Evolutionary conservation across 768 basidiomycete genomes (phyloP), one percentile per base, ranked within the genome.

Genomic region (Boletus insuetus): DNA sequence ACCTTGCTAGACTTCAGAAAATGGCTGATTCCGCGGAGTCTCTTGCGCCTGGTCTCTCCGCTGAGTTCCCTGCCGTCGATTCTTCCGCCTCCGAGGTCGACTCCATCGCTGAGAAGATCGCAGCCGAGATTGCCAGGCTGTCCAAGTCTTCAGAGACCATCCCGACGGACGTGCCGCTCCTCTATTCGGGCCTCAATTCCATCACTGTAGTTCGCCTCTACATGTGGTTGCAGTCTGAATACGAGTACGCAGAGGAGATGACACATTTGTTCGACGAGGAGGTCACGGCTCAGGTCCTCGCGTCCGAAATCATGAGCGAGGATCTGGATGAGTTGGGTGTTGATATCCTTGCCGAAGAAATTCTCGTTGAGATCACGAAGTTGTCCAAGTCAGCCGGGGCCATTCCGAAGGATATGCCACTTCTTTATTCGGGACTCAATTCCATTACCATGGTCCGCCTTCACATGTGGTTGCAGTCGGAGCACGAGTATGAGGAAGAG

Each of bases 161-260:
- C 31, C 62, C 65, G 12, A 64, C 62, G 44, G 69, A 73, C 58
- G 62, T 60, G 31, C 67, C 74, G 2, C 65, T 75, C 26, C 61
- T 69, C 34, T 67, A 69, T 54, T 63, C 68, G 0, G 72, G 71
- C 41, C 69, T 75, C 44, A 69, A 69, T 35, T 65, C 70, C 38
- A 64, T 64, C 56, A 70, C 66, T 7, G 59, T 69, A 8, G 63
- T 67, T 19, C 61, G 64, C 32, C 60, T 74, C 26, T 61, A 67
- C 58, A 61, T 67, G 62, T 73, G 71, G 72, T 55, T 73, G 53
- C 72, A 69, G 55, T 70, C 65, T 24, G 67, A 66, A 26, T 55
- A 65, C 49, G 69, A 73, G 48, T 72, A 68, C 43, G 61, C 54
- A 13, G 70, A 65, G 22, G 66, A 68, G 49, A 62, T 69, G 62